phyloP scores from a whole-genome alignment of 2,329 filamentous ascomycete genomes.

The Penicillium sp. region DNA sequence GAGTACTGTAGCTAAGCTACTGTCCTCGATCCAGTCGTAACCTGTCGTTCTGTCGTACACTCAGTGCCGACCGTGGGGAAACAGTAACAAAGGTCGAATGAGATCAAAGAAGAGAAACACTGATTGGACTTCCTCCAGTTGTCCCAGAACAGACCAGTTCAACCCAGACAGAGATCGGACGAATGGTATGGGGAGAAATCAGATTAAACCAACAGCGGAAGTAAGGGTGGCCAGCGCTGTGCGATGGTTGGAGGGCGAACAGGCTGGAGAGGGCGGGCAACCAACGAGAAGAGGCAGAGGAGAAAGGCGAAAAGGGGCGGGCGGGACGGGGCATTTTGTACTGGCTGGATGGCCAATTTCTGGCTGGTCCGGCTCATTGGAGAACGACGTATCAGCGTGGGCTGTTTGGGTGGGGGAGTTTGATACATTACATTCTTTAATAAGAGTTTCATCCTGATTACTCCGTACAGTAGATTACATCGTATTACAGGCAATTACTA shows the following conservation, averaged over 20 bases:
- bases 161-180: conserved; percentile 3
- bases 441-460: neutral
- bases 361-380: conserved; percentile 25
- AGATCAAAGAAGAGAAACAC: conserved; percentile 11
- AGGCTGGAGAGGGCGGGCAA: conserved; percentile 41
- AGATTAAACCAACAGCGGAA: conserved; percentile 13
- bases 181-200: conserved; percentile 6
- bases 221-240: conserved; percentile 30
- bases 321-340: conserved; percentile 52
- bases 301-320: conserved; percentile 43
- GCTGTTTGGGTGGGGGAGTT: neutral
- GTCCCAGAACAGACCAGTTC: conserved; percentile 15
- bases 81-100: neutral
- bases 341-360: conserved; percentile 36
- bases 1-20: conserved; percentile 3
- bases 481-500: neutral
- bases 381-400: conserved; percentile 13
- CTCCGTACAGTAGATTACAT: neutral
- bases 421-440: neutral
- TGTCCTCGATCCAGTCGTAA: neutral
- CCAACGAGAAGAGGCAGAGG: conserved; percentile 51
- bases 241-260: conserved; percentile 39
- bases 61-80: conserved; percentile 9
- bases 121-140: conserved; percentile 26
- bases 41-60: neutral